These are phyloP conservation scores for Trichoderma sp. DNA, from an alignment of 2,329 filamentous ascomycete species.

Conservation along the genomic window DNA sequence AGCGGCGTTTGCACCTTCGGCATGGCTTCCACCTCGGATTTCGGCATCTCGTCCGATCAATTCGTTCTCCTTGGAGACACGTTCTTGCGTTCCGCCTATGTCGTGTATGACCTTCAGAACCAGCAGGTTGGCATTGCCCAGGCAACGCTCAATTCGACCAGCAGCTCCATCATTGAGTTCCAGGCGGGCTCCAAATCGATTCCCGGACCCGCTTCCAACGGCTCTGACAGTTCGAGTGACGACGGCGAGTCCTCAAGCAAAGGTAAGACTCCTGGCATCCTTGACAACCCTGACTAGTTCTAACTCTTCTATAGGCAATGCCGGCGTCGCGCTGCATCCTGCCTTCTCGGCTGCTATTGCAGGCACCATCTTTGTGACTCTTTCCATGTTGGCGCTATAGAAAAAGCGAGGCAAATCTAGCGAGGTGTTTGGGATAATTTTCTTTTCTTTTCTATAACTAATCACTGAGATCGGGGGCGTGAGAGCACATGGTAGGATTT, in stretches of 20 bases:
- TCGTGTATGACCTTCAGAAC: constrained; percentile 59
- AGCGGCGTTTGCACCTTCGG: constrained; percentile 58
- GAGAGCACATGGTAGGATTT: neutral
- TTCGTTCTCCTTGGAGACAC: constrained; percentile 62
- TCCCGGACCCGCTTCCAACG: constrained; percentile 37
- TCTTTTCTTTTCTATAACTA: neutral
- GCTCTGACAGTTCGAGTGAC: neutral
- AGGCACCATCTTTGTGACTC: neutral
- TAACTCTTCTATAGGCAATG: neutral
- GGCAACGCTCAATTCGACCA: constrained; percentile 54
- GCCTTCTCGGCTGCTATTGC: neutral
- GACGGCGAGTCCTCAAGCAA: neutral
- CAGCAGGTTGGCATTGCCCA: constrained; percentile 57
- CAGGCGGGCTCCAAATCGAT: constrained; percentile 43
- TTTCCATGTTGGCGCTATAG: constrained; percentile 13
- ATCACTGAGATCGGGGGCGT: neutral
- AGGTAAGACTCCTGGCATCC: neutral
- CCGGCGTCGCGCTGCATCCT: neutral
- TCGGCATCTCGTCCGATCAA: constrained; percentile 34
- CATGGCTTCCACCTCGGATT: constrained; percentile 49
- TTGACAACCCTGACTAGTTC: neutral
- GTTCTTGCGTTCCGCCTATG: constrained; percentile 61
- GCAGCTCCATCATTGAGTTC: constrained; percentile 53
- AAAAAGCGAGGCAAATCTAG: neutral
- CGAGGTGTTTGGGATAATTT: neutral